Base-by-base conservation (phyloP, 371 early-diverging fungal genomes). In the Umbelopsis sp. region DNA sequence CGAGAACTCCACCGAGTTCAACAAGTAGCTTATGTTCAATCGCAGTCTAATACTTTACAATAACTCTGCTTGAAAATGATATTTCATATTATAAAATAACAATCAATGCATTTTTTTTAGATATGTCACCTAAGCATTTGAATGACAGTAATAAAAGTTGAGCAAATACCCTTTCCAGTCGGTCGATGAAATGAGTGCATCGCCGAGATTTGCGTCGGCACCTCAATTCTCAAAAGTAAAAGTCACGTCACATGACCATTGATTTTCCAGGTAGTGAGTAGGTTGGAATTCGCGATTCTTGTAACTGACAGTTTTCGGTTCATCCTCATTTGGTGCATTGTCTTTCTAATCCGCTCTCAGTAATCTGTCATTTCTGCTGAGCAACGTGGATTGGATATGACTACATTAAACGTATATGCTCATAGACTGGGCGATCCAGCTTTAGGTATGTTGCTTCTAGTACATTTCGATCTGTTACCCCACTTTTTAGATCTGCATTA, bases 391-490 rank as follows among this genome's bases (percentile, higher is more conserved):
- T 57, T 35, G 16, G 35, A 35, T 66, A 81, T 81, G 80, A 81
- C 90, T 16, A 86, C 87, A 50, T 77, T 87, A 69, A 87, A 91
- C 67, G 86, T 91, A 67, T 91, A 85, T 72, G 91, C 91, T 63
- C 83, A 86, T 69, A 82, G 91, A 66, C 72, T 91, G 70, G 81
- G 84, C 52, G 91, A 91, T 79, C 80, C 88, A 41, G 81, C 77
- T 50, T 67, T 88, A 65, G 80, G 88, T 86, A 87, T 63, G 29
- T 29, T 29, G 29, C 29, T 29, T 3, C 29, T 29, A 4, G 29
- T 29, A 29, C 29, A 29, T 29, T 29, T 4, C 29, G 29, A 16
- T 63, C 9, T 32, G 41, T 9, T 45, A 12, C 16, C 45, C 35
- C 50, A 22, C 25, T 29, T 9, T 1, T 53, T 20, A 22, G 29